Base-by-base conservation (phyloP, 768 basidiomycete genomes). In the Tulasnella sp. region DNA sequence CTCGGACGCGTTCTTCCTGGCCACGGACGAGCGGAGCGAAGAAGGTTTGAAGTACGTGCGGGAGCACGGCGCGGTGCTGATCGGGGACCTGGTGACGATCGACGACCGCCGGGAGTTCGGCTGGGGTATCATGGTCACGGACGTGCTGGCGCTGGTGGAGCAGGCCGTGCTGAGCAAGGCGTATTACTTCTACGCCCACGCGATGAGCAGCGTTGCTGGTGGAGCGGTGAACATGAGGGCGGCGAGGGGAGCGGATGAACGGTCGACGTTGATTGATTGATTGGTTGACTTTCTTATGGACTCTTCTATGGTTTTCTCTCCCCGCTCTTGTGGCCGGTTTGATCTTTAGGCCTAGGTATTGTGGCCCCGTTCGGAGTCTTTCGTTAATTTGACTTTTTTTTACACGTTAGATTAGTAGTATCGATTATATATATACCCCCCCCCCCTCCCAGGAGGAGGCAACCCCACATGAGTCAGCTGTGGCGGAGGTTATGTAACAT, bases 11-110 rank as follows among this genome's bases (percentile, higher is more conserved):
- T 84, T 85, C 82, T 84, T 83, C 83, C 41, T 85, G n/a, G 85
- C 85, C 0, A 85, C 85, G 14, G 89, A 89, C 78, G 89, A 89
- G 80, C 88, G 88, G 42, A 83, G 85, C 77, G 83, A 85, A 0
- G 83, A 83, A 0, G 85, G 85, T 18, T 83, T 88, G 11, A 40
- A 83, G 14, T 85, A 85, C 78, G 83, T 89, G 20, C 82, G 84
- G 34, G 83, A 84, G 3, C 84, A 86, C n/a, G 88, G 88, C 16
- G 89, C 85, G 2, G 72, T 89, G 11, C 79, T 89, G 76, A 83
- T 89, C 78, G 60, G 84, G 22, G 88, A 89, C 80, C 83, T 89
- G 7, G 82, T 89, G 69, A 89, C 88, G 1, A 82, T 84, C 34
- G 87, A 88, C 28, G 89, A 89, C 79, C 80, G 84, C 34, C 24